Conservation (phyloP, 1,139 yeast genomes). For the Blastobotrys ciferrii region DNA sequence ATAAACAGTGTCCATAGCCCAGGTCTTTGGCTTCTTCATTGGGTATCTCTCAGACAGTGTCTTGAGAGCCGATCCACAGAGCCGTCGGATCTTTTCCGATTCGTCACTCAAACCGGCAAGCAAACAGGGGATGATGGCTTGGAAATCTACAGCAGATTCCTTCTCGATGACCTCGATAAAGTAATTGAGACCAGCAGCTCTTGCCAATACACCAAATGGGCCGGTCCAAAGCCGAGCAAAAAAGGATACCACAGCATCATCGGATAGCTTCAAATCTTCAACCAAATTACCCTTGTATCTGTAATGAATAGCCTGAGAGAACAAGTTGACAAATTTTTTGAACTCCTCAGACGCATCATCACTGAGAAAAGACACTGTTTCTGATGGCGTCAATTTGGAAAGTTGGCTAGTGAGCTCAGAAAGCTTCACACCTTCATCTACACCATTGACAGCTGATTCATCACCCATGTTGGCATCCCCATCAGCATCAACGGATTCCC, state of each 20-base stretch:
- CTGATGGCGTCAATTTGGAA: background rate
- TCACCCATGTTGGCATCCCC: constrained; percentile 9
- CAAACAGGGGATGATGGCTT: constrained; percentile 35
- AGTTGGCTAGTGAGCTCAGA: background rate
- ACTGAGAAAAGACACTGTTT: constrained; percentile 41
- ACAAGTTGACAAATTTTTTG: constrained; percentile 14
- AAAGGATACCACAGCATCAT: constrained; percentile 29
- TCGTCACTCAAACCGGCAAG: constrained; percentile 32
- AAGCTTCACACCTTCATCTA: background rate
- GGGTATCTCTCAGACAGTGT: constrained; percentile 36
- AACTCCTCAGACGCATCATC: constrained; percentile 46
- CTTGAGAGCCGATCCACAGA: constrained; percentile 43
- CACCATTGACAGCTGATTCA: background rate
- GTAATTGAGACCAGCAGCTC: constrained; percentile 31
- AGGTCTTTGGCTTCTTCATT: constrained; percentile 41
- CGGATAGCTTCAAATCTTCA: constrained; percentile 18
- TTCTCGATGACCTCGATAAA: constrained; percentile 23
- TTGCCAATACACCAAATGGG: constrained; percentile 32
- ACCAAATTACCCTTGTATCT: constrained; percentile 10
- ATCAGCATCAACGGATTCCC: background rate
- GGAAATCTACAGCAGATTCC: constrained; percentile 31
- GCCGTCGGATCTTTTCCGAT: constrained; percentile 39
- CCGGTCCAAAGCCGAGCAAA: constrained; percentile 35
- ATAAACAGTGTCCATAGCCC: constrained; percentile 43
- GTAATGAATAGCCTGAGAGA: constrained; percentile 1